These are phyloP conservation scores for Sphaceloma murrayae DNA, from an alignment of 2,329 filamentous ascomycete species.

Conservation along the genomic window DNA sequence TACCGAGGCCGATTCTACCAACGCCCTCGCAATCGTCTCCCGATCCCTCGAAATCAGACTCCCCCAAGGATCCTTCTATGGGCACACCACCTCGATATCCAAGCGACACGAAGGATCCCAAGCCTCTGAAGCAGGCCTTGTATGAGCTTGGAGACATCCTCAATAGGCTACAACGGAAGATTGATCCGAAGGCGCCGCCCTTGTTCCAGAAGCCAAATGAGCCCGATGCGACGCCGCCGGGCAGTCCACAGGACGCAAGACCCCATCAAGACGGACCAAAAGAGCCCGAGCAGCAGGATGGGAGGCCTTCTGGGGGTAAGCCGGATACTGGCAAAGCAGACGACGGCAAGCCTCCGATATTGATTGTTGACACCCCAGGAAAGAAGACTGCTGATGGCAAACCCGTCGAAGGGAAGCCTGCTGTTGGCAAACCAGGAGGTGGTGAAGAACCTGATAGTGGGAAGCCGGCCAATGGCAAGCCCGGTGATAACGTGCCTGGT, in stretches of 20 bases:
- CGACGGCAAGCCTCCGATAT: no score
- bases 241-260: no score
- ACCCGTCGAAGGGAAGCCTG: not conserved
- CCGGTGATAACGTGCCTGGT: not conserved
- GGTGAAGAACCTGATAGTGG: not conserved
- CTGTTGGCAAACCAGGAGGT: not conserved
- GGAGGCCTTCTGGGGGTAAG: no score
- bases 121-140: conserved; percentile 1
- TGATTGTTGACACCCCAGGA: no score
- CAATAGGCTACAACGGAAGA: not conserved
- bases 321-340: no score
- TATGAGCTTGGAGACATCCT: conserved; percentile 2
- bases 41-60: not conserved
- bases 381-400: not conserved
- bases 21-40: no score
- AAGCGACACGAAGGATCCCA: not conserved
- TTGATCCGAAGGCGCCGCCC: conserved; percentile 1
- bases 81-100: no score
- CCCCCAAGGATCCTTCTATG: no score
- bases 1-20: not conserved
- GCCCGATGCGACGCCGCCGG: not conserved
- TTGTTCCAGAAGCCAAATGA: not conserved
- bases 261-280: no score
- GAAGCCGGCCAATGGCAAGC: not conserved
- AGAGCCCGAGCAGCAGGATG: no score